Conservation (phyloP, 345 rosid genomes). For the Euphorbia tirucalli region DNA sequence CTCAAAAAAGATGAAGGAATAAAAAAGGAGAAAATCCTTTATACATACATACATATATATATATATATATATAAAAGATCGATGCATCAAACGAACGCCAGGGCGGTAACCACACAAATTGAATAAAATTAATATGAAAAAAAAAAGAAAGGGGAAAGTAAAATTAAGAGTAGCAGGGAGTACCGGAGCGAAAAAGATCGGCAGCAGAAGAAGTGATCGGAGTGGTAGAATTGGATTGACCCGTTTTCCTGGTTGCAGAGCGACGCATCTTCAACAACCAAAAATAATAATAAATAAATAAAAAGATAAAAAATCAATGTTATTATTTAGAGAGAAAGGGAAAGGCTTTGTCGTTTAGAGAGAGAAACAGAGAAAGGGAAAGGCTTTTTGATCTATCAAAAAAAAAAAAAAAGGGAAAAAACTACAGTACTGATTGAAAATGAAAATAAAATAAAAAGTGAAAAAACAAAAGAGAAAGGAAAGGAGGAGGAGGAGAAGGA, state of each 20-base stretch:
- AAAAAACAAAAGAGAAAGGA: no score
- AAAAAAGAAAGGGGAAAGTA: not conserved
- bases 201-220: slow-evolving; percentile 56
- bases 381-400: not conserved
- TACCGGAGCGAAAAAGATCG: slow-evolving; percentile 96
- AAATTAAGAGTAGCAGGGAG: not conserved
- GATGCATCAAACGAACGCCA: no score
- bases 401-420: no score
- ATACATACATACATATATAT: no score
- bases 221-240: slow-evolving; percentile 66
- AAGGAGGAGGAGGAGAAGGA: no score
- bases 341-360: slow-evolving; percentile 5
- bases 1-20: not conserved
- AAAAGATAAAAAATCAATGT: no score
- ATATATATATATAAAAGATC: no score
- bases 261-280: slow-evolving; percentile 74
- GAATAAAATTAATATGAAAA: not conserved
- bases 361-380: slow-evolving; percentile 25
- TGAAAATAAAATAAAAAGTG: no score
- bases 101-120: no score
- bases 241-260: slow-evolving; percentile 67
- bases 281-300: not conserved
- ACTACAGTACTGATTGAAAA: no score
- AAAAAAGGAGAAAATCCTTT: not conserved
- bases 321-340: slow-evolving; percentile 14